These are phyloP conservation scores for Talaromyces sp. DNA, from an alignment of 2,329 filamentous ascomycete species.

Conservation along the genomic window DNA sequence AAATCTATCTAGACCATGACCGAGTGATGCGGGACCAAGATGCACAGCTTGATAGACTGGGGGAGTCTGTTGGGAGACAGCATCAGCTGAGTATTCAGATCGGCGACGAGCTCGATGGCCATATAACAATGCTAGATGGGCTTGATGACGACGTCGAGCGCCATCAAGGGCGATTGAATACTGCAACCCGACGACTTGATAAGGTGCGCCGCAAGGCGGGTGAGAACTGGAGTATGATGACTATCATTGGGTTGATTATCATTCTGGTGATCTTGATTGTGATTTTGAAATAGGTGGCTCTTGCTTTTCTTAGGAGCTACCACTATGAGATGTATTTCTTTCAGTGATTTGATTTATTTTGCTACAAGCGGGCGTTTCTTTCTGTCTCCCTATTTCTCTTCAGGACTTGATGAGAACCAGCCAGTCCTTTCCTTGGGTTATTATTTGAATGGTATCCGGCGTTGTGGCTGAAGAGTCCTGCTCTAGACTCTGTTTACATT, in stretches of 20 bases:
- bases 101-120: slow-evolving; percentile 89
- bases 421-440: not conserved
- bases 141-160: slow-evolving; percentile 81
- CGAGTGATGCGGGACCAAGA: slow-evolving; percentile 87
- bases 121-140: slow-evolving; percentile 86
- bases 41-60: slow-evolving; percentile 83
- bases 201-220: slow-evolving; percentile 72
- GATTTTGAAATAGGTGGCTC: slow-evolving; percentile 65
- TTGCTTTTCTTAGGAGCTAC: not conserved
- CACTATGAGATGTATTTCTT: not conserved
- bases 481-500: slow-evolving; percentile 2
- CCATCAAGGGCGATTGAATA: slow-evolving; percentile 74
- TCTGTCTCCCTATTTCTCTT: too few species aligned
- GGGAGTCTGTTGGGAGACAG: slow-evolving; percentile 84
- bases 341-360: slow-evolving; percentile 1
- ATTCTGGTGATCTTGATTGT: slow-evolving; percentile 81
- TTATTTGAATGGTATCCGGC: not conserved
- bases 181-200: slow-evolving; percentile 72
- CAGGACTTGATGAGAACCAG: slow-evolving; percentile 6
- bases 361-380: slow-evolving; percentile 26
- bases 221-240: slow-evolving; percentile 85
- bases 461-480: slow-evolving; percentile 1
- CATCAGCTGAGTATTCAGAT: slow-evolving; percentile 94
- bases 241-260: slow-evolving; percentile 79
- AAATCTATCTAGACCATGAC: slow-evolving; percentile 83